Percentiles rank a stretch among this genome's conserved stretches.
These are phyloP conservation scores for Ceratocystis smalleyi DNA, from an alignment of 2,329 filamentous ascomycete species.

Conservation along the genomic window DNA sequence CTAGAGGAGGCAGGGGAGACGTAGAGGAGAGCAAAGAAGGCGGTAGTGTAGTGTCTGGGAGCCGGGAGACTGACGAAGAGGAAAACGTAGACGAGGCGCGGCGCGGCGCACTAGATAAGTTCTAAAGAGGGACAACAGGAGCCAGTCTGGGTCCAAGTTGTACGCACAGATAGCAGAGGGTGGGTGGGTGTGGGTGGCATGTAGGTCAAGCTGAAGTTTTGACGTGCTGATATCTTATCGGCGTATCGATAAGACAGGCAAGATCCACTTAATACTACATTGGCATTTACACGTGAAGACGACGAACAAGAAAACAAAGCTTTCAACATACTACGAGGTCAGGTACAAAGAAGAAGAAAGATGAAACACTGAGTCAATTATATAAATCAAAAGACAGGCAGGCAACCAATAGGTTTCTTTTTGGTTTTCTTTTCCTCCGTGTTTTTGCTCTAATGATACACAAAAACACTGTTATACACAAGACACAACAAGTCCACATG, in stretches of 20 bases:
- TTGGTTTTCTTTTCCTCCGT: no score
- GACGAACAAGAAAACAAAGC: background rate
- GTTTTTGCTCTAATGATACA: background rate
- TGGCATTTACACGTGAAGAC: constrained; percentile 3
- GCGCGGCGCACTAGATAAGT: no score
- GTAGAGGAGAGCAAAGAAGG: no score
- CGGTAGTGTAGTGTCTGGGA: no score
- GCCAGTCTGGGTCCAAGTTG: no score
- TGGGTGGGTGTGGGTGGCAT: background rate
- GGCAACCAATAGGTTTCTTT: background rate
- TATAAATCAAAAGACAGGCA: background rate
- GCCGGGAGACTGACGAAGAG: no score
- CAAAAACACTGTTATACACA: background rate
- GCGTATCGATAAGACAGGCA: background rate
- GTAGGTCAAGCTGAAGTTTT: background rate
- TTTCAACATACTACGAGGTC: background rate
- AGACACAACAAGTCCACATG: background rate
- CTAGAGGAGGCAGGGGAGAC: background rate
- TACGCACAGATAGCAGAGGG: no score
- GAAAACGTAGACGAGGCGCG: no score
- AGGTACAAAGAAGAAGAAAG: background rate
- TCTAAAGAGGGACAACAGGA: no score
- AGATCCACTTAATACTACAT: constrained; percentile 2
- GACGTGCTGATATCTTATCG: background rate
- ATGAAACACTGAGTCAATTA: background rate